A percentile compares a stretch with the other conserved stretches of the same genome.
Evolutionary conservation across 1,284 basidiomycete species (phyloP).

Genomic region (Ganoderma lucidum): DNA sequence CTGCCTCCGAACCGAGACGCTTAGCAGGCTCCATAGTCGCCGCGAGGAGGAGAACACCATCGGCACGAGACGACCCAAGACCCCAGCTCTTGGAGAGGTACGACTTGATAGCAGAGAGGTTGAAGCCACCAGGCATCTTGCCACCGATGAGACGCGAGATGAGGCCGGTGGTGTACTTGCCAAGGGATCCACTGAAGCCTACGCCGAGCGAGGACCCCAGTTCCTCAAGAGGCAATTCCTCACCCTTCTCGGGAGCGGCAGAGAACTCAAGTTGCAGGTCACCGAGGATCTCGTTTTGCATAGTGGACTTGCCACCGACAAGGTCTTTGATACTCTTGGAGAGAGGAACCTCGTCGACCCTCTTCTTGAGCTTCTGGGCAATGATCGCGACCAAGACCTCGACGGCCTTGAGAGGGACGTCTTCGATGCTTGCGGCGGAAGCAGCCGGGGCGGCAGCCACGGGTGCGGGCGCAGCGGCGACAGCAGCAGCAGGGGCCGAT

Average conservation of each 20-base stretch:
- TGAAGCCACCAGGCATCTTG: constrained; percentile 99
- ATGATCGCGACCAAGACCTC: constrained; percentile 92
- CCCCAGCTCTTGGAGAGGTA: constrained; percentile 95
- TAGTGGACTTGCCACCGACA: constrained; percentile 97
- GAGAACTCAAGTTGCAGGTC: constrained; percentile 92
- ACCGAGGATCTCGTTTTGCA: constrained; percentile 97
- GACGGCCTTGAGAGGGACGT: constrained; percentile 91
- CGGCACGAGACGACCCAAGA: constrained; percentile 87
- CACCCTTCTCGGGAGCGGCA: constrained; percentile 96
- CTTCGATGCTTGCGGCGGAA: constrained; percentile 81
- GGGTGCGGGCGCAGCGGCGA: constrained; percentile 52
- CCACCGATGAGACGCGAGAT: constrained; percentile 92
- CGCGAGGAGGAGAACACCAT: constrained; percentile 91
- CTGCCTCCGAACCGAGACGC: constrained; percentile 89
- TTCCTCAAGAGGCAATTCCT: constrained; percentile 96
- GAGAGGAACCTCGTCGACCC: constrained; percentile 87
- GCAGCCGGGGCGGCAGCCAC: constrained; percentile 57
- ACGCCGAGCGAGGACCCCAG: constrained; percentile 87
- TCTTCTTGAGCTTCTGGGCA: constrained; percentile 99
- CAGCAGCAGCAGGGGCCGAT: constrained; percentile 51
- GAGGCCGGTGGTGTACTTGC: constrained; percentile 95
- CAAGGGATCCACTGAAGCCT: constrained; percentile 88
- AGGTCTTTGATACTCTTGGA: constrained; percentile 98
- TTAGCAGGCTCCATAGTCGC: constrained; percentile 95
- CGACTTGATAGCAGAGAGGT: constrained; percentile 90